These are phyloP conservation scores for Cladobotryum mycophilum DNA, from an alignment of 2,329 filamentous ascomycete species.

Conservation along the genomic window DNA sequence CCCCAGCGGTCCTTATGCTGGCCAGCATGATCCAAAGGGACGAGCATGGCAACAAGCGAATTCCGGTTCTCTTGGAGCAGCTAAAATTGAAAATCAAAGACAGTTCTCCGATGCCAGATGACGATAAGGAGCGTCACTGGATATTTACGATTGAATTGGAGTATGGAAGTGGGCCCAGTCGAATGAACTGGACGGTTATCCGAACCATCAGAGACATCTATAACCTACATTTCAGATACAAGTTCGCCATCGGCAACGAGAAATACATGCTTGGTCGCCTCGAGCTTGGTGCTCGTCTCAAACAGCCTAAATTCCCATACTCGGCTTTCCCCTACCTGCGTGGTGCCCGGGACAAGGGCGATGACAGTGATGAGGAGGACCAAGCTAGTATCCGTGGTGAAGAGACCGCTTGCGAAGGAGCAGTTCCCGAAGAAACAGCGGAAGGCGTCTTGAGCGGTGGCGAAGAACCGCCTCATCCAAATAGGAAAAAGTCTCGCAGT, in stretches of 20 bases:
- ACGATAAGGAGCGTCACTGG: conserved; percentile 63
- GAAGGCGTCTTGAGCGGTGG: conserved; percentile 35
- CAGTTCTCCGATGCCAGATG: conserved; percentile 62
- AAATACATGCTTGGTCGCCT: conserved; percentile 67
- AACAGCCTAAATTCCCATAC: conserved; percentile 83
- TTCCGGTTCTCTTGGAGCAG: conserved; percentile 91
- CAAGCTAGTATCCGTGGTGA: conserved; percentile 32
- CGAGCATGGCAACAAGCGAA: conserved; percentile 89
- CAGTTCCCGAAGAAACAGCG: conserved; percentile 59
- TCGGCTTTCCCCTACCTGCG: conserved; percentile 86
- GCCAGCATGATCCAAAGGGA: conserved; percentile 98
- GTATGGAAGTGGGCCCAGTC: conserved; percentile 88
- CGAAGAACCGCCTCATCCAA: conserved; percentile 25
- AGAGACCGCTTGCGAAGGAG: conserved; percentile 45
- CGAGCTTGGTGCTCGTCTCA: conserved; percentile 61
- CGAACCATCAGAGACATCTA: conserved; percentile 83
- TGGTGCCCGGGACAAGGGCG: conserved; percentile 70
- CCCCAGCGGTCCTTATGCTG: conserved; percentile 86
- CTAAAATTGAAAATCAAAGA: conserved; percentile 83
- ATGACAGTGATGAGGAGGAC: conserved; percentile 72
- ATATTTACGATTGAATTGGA: conserved; percentile 89
- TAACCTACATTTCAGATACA: conserved; percentile 91
- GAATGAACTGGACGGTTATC: conserved; percentile 94
- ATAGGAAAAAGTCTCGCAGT: conserved; percentile 46
- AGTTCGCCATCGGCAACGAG: conserved; percentile 75